Evolutionary conservation across 2,329 filamentous ascomycete species (phyloP).

Genomic region (Aureobasidium subglaciale): DNA sequence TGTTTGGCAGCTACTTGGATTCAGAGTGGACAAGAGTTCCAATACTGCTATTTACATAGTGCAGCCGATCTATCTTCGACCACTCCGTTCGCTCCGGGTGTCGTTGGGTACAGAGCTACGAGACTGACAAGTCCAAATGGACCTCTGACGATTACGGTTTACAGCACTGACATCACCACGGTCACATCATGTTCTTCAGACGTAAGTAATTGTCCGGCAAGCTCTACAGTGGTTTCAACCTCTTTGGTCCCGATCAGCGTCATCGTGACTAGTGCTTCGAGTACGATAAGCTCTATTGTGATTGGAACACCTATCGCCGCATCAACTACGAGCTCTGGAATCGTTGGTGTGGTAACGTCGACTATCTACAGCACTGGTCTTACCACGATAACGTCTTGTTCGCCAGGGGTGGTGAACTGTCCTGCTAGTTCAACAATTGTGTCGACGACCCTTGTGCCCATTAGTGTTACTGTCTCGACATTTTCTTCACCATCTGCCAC

Average conservation of each 20-base stretch:
- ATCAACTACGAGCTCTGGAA: constrained; percentile 5
- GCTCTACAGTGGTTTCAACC: constrained; percentile 9
- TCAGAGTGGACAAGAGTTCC: background rate
- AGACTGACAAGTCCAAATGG: background rate
- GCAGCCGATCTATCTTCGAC: background rate
- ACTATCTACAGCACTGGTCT: constrained; percentile 16
- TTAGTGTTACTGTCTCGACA: background rate
- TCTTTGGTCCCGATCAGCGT: background rate
- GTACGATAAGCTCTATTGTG: background rate
- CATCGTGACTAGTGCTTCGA: constrained; percentile 19
- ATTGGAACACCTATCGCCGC: constrained; percentile 9
- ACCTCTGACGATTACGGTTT: constrained; percentile 6
- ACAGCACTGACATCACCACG: constrained; percentile 12
- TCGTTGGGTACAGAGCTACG: background rate
- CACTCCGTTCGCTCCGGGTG: constrained; percentile 7
- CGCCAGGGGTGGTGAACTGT: background rate
- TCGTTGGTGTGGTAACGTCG: too few species aligned
- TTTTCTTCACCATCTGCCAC: background rate
- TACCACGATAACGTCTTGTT: constrained; percentile 17
- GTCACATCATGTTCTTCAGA: constrained; percentile 12
- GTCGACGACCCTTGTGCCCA: background rate
- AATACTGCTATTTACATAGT: background rate
- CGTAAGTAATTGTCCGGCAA: constrained; percentile 12
- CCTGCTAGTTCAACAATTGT: constrained; percentile 18
- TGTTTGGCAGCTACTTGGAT: constrained; percentile 1